Conservation (phyloP, 768 basidiomycete species). For the Calvatia gigantea region DNA sequence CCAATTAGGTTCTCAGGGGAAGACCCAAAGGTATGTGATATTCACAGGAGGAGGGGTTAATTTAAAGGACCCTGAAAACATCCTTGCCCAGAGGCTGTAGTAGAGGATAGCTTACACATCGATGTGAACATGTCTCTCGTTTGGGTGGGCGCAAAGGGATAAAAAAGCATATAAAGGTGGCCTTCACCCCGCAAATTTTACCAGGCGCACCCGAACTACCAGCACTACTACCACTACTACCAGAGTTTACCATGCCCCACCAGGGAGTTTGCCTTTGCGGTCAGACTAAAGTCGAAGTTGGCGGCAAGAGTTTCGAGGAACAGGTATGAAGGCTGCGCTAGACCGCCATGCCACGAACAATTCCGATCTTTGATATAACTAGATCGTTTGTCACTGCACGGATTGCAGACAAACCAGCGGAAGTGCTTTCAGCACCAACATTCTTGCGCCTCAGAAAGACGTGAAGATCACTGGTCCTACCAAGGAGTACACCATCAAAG, state of each 20-base stretch:
- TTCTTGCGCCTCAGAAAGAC: constrained; percentile 29
- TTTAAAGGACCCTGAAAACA: not conserved
- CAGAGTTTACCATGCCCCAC: constrained; percentile 8
- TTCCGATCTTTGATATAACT: not conserved
- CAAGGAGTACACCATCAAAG: constrained; percentile 27
- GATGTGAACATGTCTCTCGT: not conserved
- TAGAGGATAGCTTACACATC: not conserved
- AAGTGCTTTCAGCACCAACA: constrained; percentile 36
- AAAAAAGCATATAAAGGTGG: not conserved
- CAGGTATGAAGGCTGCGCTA: constrained; percentile 20
- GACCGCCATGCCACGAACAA: not conserved
- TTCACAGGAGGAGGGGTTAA: not conserved
- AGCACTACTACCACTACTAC: not conserved
- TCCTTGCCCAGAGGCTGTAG: not conserved
- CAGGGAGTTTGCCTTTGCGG: constrained; percentile 32
- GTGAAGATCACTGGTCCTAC: constrained; percentile 30
- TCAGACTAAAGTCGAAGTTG: constrained; percentile 23
- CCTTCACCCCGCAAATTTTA: not conserved
- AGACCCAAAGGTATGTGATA: no score
- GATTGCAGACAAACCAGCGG: constrained; percentile 36
- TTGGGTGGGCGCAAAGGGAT: not conserved
- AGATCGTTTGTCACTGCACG: constrained; percentile 35
- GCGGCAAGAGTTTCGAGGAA: constrained; percentile 21
- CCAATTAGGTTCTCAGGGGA: no score
- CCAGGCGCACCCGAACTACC: not conserved